phyloP scores from a whole-genome alignment of 2,329 filamentous ascomycete genomes.

The Fusarium xylarioides region DNA sequence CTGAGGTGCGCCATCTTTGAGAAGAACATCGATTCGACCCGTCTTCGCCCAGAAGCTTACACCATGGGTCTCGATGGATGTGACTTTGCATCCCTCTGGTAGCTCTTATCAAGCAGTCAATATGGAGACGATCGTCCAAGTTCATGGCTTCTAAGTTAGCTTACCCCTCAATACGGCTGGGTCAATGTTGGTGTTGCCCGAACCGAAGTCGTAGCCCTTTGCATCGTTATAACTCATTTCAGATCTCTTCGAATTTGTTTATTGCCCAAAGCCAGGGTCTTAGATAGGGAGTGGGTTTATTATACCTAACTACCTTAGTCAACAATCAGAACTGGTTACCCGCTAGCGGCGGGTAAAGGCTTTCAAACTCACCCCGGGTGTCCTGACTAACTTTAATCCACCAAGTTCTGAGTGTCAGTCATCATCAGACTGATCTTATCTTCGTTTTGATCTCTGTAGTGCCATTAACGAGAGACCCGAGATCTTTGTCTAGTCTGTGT shows the following conservation, averaged over 20 bases:
- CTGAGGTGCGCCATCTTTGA: accelerated
- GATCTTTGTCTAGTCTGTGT: no score
- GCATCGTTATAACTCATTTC: background rate
- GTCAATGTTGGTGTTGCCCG: background rate
- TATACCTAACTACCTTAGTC: background rate
- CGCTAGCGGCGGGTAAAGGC: no score
- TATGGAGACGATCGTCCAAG: background rate
- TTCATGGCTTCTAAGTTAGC: no score
- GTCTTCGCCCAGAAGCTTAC: background rate
- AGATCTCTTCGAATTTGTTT: no score
- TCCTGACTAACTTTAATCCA: no score
- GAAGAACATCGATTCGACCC: background rate
- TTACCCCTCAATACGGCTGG: background rate
- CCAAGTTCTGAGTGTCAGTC: no score
- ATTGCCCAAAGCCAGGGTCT: background rate
- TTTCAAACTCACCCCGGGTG: no score
- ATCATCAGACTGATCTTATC: no score
- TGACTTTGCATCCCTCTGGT: background rate
- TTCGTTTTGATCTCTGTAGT: no score
- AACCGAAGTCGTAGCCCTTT: background rate
- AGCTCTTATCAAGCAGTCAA: background rate
- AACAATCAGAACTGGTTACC: no score
- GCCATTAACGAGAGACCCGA: no score
- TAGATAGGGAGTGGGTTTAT: background rate
- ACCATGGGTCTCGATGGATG: background rate